Percentiles rank a stretch among this genome's conserved stretches.
Conservation (phyloP, 2,329 filamentous ascomycete genomes). For the Ceratocystis variospora region DNA sequence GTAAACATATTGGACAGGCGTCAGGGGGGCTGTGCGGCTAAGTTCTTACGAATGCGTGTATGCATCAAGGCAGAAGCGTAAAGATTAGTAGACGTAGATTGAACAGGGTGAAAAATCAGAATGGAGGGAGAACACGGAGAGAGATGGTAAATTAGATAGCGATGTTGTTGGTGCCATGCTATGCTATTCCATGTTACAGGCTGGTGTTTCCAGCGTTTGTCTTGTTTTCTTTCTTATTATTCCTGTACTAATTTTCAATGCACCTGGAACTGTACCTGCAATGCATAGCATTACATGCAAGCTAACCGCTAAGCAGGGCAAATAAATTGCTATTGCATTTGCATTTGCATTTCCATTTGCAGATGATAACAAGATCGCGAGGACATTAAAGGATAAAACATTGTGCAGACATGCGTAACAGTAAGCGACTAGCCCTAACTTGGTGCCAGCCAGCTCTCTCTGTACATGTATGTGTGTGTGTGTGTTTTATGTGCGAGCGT, state of each 20-base stretch:
- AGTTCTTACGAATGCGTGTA: neutral
- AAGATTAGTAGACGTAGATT: neutral
- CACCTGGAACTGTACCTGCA: neutral
- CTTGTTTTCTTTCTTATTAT: neutral
- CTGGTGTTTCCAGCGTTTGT: too few relatives aligned
- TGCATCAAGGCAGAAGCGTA: neutral
- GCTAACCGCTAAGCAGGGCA: neutral
- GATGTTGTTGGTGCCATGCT: too few relatives aligned
- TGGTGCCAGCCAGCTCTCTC: too few relatives aligned
- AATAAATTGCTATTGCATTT: too few relatives aligned
- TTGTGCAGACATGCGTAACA: neutral
- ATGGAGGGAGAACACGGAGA: neutral
- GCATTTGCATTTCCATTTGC: neutral
- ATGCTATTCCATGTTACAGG: too few relatives aligned
- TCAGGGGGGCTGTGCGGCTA: neutral
- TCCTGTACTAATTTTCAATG: neutral
- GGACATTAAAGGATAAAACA: conserved; percentile 4
- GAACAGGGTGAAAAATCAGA: neutral
- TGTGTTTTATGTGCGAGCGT: neutral
- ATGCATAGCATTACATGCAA: neutral
- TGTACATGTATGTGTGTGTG: neutral
- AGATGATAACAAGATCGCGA: neutral
- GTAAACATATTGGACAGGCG: neutral
- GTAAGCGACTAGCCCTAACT: neutral
- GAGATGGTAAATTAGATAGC: neutral